Evolutionary conservation across 768 basidiomycete genomes (phyloP).

Genomic region (Floccularia luteovirens): DNA sequence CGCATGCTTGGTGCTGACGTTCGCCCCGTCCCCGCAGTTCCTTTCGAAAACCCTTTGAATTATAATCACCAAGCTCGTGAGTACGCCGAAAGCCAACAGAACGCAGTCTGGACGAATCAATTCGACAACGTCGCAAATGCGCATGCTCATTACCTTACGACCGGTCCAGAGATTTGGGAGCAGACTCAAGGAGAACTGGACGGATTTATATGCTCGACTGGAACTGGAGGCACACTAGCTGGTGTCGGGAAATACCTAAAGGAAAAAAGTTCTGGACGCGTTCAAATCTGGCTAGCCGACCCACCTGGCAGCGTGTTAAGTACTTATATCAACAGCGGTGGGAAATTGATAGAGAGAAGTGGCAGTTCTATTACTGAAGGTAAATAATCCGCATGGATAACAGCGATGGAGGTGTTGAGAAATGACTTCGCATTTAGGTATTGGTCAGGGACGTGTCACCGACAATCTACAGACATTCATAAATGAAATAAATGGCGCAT

Average conservation of each 20-base stretch:
- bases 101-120: conserved; percentile 96
- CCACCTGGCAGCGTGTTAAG: conserved; percentile 93
- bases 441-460: conserved; percentile 95
- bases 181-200: conserved; percentile 76
- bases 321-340: conserved; percentile 75
- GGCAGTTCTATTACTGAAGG: conserved; percentile 95
- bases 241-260: conserved; percentile 81
- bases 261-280: conserved; percentile 70
- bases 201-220: conserved; percentile 92
- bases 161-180: conserved; percentile 95
- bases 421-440: conserved; percentile 42
- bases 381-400: conserved; percentile 15
- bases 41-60: conserved; percentile 91
- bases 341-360: conserved; percentile 63
- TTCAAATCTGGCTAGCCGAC: conserved; percentile 92
- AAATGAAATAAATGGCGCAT: conserved; percentile 69
- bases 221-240: conserved; percentile 93
- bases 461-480: conserved; percentile 84
- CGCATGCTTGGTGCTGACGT: conserved; percentile 98
- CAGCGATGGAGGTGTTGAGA: not conserved
- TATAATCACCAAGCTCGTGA: conserved; percentile 98
- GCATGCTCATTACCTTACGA: conserved; percentile 77
- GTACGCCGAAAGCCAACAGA: conserved; percentile 63
- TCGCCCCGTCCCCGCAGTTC: conserved; percentile 91
- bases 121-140: conserved; percentile 97